Evolutionary conservation across 1,284 basidiomycete genomes (phyloP).

Genomic region (Cutaneotrichosporon dermatis): DNA sequence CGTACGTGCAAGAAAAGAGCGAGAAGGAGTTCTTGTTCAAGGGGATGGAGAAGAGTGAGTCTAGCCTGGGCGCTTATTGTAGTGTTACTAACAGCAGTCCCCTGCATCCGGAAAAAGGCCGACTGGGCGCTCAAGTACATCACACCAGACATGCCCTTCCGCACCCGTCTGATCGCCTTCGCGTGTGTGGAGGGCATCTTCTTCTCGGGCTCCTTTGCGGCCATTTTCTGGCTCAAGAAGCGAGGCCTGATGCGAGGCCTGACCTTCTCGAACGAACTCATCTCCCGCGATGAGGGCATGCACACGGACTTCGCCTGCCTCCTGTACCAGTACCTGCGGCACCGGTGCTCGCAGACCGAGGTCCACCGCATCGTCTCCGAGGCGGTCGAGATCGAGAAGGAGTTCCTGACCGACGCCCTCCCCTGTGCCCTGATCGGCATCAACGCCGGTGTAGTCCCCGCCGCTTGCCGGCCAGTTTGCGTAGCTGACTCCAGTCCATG

Average conservation of each 20-base stretch:
- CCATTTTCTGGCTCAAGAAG: constrained; percentile 99
- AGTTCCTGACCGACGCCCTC: constrained; percentile 64
- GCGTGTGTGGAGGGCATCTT: constrained; percentile 97
- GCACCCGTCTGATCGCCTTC: constrained; percentile 84
- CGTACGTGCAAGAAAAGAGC: constrained; percentile 54
- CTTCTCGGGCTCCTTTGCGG: constrained; percentile 88
- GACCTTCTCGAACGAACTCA: constrained; percentile 93
- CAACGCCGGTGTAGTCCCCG: constrained; percentile 49
- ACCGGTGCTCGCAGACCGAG: constrained; percentile 67
- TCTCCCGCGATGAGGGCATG: constrained; percentile 92
- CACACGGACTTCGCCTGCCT: constrained; percentile 71
- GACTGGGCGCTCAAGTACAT: constrained; percentile 96
- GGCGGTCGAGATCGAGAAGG: constrained; percentile 75
- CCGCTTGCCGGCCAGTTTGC: not conserved
- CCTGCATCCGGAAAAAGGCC: constrained; percentile 78
- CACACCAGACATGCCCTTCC: constrained; percentile 71
- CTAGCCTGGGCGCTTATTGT: too few species aligned
- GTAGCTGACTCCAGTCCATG: constrained; percentile 70
- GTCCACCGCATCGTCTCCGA: constrained; percentile 69
- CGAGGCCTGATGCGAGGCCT: constrained; percentile 96
- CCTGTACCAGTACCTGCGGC: constrained; percentile 73
- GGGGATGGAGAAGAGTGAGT: constrained; percentile 54
- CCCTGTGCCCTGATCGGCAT: constrained; percentile 54
- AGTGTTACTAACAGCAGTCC: constrained; percentile 24
- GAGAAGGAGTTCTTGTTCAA: constrained; percentile 55